Base-by-base conservation (phyloP, 352 stramenopile genomes). In the Thraustochytrium striatum region DNA sequence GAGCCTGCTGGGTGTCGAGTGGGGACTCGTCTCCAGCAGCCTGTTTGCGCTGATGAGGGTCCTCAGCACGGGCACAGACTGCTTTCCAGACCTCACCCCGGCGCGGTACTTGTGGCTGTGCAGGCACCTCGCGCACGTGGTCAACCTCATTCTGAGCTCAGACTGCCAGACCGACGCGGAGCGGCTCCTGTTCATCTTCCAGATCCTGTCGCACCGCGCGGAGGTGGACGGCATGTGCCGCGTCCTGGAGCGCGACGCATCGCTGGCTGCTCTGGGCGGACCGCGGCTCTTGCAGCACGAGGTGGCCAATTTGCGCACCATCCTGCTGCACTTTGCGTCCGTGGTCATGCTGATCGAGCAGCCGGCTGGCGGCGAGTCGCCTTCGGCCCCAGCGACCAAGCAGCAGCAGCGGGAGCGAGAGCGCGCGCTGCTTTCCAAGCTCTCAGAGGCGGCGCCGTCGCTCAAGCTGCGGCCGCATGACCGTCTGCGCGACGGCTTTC, bases 401-500 rank as follows among this genome's bases (percentile, higher is more conserved):
- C 47, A 55, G 19, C n/a, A 75, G 30, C 65, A 38, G 1, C 28
- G 32, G 16, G 32, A 39, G 35, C 65, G 65, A 13, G 65, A 75
- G 16, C 32, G 36, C 1, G 65, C 43, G 28, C 65, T 75, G 11
- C 44, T 75, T 3, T 39, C 30, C 13, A 30, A 30, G 3, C 16
- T 75, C 16, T 39, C 65, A 5, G 3, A 0, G 7, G 39, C 11
- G 28, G 41, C 30, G 8, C 36, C 65, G 65, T 41, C 32, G 32
- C 65, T 75, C 5, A 39, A 43, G 11, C 25, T 75, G 25, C 28
- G 32, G 8, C 65, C 65, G 39, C 65, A 75, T 43, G 65, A 75
- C 28, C 43, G 65, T 35, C 47, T 75, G 11, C 65, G 65, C 21
- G 65, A 75, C 52, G 65, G 65, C 50, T 75, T 75, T 8, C 65